These are phyloP conservation scores for Tolypocladium paradoxum DNA, from an alignment of 2,329 filamentous ascomycete genomes.

Conservation along the genomic window DNA sequence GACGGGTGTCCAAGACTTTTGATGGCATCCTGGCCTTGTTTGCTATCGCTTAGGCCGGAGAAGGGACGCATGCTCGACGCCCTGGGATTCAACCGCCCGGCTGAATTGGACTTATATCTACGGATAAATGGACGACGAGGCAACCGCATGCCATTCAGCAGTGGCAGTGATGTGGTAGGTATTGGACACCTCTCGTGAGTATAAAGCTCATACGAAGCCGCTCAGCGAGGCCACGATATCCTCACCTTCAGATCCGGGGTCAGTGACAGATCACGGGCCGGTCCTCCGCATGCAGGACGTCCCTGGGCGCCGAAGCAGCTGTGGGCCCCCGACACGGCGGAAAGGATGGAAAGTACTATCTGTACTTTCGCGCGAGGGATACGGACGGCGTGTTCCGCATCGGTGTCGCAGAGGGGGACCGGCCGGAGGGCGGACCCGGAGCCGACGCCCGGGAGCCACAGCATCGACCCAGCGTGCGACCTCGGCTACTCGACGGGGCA, in stretches of 20 bases:
- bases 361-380: no score
- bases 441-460: no score
- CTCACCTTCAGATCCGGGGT: not conserved
- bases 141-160: not conserved
- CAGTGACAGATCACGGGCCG: no score
- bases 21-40: slow-evolving; percentile 10
- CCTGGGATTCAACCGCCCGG: not conserved
- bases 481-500: no score
- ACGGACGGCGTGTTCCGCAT: no score
- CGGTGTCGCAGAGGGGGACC: no score
- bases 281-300: not conserved
- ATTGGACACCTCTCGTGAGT: not conserved
- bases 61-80: not conserved
- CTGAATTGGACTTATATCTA: no score
- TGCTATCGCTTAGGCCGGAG: not conserved
- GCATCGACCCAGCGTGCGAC: no score
- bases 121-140: not conserved
- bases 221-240: not conserved
- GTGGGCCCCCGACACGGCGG: no score
- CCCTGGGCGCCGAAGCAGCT: no score
- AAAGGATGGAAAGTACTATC: no score
- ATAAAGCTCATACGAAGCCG: not conserved
- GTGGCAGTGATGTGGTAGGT: not conserved
- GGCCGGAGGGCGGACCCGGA: no score
- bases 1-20: slow-evolving; percentile 65